These are phyloP conservation scores for Pseudopediastrum boryanum DNA, from an alignment of 139 green algal species.

Conservation along the genomic window DNA sequence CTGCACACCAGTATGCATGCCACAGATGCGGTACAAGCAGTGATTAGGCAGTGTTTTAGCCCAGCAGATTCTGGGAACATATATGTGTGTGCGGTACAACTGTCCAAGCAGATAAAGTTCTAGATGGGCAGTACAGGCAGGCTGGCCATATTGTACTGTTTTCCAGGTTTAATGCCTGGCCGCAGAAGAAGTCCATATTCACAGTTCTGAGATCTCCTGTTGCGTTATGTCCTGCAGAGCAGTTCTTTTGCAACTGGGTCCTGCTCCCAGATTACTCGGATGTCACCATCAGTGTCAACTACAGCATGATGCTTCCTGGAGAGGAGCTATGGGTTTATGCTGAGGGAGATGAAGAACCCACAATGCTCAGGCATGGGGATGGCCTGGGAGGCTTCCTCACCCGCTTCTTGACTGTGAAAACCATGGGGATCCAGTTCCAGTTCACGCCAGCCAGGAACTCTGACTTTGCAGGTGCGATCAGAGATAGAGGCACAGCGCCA, in stretches of 20 bases:
- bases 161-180: background rate
- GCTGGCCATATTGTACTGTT: background rate
- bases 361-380: background rate
- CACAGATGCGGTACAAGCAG: background rate
- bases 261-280: slow-evolving; percentile 22
- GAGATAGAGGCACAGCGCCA: background rate
- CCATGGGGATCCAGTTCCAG: slow-evolving; percentile 19
- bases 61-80: background rate
- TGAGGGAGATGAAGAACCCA: background rate
- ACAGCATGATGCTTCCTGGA: slow-evolving; percentile 6
- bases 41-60: background rate
- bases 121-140: background rate
- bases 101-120: background rate
- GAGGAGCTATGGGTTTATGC: slow-evolving; percentile 14
- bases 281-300: slow-evolving; percentile 14
- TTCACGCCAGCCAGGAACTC: slow-evolving; percentile 10
- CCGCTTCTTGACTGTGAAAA: slow-evolving; percentile 7
- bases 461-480: background rate
- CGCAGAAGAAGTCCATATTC: background rate
- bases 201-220: background rate
- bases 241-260: slow-evolving; percentile 30
- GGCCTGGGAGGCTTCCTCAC: background rate
- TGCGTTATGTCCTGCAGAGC: background rate
- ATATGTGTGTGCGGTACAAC: no score
- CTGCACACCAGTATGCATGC: background rate